These are phyloP conservation scores for Leccinum incarnatum DNA, from an alignment of 768 basidiomycete genomes.

Conservation along the genomic window DNA sequence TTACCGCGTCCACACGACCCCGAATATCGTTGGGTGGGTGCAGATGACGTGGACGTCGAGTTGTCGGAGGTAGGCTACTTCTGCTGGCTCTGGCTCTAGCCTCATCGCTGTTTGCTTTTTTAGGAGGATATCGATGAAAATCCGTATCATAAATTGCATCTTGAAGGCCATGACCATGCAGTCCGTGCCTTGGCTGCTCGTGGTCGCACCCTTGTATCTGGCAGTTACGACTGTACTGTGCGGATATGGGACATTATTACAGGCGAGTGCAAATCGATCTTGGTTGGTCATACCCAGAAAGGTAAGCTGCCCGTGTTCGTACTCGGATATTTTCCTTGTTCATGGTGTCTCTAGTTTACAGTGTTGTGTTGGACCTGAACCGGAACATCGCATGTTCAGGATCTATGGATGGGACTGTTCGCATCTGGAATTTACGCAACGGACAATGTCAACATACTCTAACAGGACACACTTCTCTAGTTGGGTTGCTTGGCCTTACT, in stretches of 20 bases:
- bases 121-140: conserved; percentile 73
- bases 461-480: conserved; percentile 90
- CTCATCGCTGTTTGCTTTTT: conserved; percentile 8
- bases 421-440: conserved; percentile 85
- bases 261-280: conserved; percentile 74
- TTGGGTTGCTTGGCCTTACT: conserved; percentile 88
- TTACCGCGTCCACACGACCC: conserved; percentile 67
- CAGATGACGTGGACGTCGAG: conserved; percentile 60
- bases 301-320: conserved; percentile 43
- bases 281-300: conserved; percentile 90
- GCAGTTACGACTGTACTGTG: conserved; percentile 94
- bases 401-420: conserved; percentile 97
- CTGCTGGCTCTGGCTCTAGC: not conserved
- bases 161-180: conserved; percentile 89
- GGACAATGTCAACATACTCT: conserved; percentile 80
- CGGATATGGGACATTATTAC: conserved; percentile 93
- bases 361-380: conserved; percentile 83
- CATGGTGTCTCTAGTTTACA: conserved; percentile 66
- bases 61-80: conserved; percentile 42
- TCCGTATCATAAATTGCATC: conserved; percentile 82
- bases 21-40: conserved; percentile 67
- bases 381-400: conserved; percentile 94
- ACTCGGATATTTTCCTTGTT: not conserved
- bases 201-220: conserved; percentile 87
- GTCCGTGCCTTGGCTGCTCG: conserved; percentile 91